Conservation (phyloP, 768 basidiomycete genomes). For the Candolleomyces eurysporus region DNA sequence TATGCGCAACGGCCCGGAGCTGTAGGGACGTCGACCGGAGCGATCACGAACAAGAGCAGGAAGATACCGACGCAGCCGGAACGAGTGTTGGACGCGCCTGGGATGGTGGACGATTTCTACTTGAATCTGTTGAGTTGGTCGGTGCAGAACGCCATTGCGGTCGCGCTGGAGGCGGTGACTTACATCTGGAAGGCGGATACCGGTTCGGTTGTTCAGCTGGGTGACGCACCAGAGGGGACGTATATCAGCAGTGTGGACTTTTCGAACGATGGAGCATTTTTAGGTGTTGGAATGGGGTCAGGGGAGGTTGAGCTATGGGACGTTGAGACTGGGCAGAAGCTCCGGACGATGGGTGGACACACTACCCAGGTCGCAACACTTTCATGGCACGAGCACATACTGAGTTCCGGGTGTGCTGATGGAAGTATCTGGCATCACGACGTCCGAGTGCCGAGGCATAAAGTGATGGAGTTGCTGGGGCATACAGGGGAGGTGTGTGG, state of each 20-base stretch:
- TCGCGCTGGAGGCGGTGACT: constrained; percentile 81
- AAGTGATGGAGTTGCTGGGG: constrained; percentile 86
- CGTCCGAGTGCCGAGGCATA: constrained; percentile 82
- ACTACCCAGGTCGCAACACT: constrained; percentile 80
- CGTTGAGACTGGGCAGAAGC: constrained; percentile 68
- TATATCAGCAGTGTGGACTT: constrained; percentile 80
- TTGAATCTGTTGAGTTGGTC: constrained; percentile 94
- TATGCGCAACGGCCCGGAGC: constrained; percentile 66
- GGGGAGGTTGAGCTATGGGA: constrained; percentile 98
- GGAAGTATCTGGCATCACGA: constrained; percentile 98
- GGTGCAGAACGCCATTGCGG: constrained; percentile 80
- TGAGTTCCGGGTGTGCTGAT: constrained; percentile 87
- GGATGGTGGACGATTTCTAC: constrained; percentile 94
- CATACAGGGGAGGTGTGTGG: constrained; percentile 95
- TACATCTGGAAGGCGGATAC: constrained; percentile 96
- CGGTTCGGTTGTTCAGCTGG: constrained; percentile 76
- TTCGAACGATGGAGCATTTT: constrained; percentile 75
- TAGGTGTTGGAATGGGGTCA: constrained; percentile 76
- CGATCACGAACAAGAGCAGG: constrained; percentile 67
- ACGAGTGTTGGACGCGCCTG: constrained; percentile 93
- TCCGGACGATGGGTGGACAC: constrained; percentile 92
- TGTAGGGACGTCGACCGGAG: constrained; percentile 61
- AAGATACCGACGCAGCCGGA: constrained; percentile 86
- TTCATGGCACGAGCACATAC: constrained; percentile 83
- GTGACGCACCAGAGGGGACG: constrained; percentile 71